phyloP scores from a whole-genome alignment of 495 filamentous ascomycete species.

The Penicillium argentinense region DNA sequence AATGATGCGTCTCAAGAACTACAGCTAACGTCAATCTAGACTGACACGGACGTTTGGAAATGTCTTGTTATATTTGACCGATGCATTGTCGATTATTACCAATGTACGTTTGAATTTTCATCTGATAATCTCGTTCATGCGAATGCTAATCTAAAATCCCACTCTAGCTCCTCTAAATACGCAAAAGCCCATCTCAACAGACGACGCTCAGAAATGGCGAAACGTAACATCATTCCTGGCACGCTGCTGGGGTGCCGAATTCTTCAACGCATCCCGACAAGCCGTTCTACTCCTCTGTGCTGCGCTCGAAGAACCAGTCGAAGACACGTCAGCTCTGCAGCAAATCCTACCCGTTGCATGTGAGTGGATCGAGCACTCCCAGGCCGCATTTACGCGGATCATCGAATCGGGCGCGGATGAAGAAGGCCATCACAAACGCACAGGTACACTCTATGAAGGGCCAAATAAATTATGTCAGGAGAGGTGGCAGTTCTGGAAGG shows the following conservation, averaged over 20 bases:
- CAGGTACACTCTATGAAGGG: background rate
- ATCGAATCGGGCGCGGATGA: background rate
- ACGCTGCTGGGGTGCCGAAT: background rate
- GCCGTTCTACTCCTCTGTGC: background rate
- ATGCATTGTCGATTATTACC: background rate
- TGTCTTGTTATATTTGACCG: background rate
- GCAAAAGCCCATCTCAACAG: background rate
- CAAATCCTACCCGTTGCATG: background rate
- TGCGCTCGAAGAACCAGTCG: background rate
- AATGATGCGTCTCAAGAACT: too few species aligned
- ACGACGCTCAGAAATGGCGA: background rate
- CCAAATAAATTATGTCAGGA: background rate
- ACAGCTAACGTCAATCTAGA: too few species aligned
- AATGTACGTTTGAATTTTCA: too few species aligned
- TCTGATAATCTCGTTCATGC: too few species aligned
- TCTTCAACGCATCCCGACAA: background rate
- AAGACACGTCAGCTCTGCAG: background rate
- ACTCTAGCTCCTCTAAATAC: background rate
- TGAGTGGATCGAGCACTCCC: background rate
- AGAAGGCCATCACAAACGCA: background rate
- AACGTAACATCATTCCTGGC: constrained; percentile 1
- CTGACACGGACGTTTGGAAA: background rate
- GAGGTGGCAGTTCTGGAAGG: background rate
- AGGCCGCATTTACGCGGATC: background rate
- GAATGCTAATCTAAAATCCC: too few species aligned